These are phyloP conservation scores for Hypseocharis bilobata DNA, from an alignment of 441 rosid species.

Conservation along the genomic window DNA sequence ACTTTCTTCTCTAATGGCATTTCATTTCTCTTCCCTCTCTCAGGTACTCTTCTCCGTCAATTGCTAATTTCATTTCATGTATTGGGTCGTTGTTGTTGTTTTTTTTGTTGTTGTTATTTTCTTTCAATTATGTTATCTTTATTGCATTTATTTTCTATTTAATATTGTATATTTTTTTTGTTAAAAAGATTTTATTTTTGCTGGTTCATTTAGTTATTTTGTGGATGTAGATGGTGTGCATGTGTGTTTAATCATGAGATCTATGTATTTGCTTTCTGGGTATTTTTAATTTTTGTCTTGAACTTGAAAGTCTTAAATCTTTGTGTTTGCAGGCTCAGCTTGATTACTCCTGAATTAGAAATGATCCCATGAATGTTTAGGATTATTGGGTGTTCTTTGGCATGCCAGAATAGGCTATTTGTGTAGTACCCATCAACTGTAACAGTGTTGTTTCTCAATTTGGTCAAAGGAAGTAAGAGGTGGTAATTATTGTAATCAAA, in stretches of 20 bases:
- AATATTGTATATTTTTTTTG: not conserved
- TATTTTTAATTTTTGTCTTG: not conserved
- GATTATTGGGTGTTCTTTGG: not conserved
- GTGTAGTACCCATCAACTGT: not conserved
- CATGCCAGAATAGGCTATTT: conserved; percentile 1
- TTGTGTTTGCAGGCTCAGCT: not conserved
- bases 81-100: not conserved
- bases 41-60: not conserved
- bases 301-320: not conserved
- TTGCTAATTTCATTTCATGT: not conserved
- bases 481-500: not conserved
- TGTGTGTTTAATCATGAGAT: not conserved
- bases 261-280: not conserved
- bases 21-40: not conserved
- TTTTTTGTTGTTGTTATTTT: not conserved
- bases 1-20: not conserved
- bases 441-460: not conserved
- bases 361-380: not conserved
- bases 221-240: not conserved
- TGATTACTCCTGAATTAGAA: not conserved
- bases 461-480: not conserved
- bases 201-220: not conserved
- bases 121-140: not conserved
- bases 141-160: not conserved
- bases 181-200: not conserved